Percentiles rank a stretch among this genome's conserved stretches.
Conservation (phyloP, 2,329 filamentous ascomycete species). For the Lachnellula arida region DNA sequence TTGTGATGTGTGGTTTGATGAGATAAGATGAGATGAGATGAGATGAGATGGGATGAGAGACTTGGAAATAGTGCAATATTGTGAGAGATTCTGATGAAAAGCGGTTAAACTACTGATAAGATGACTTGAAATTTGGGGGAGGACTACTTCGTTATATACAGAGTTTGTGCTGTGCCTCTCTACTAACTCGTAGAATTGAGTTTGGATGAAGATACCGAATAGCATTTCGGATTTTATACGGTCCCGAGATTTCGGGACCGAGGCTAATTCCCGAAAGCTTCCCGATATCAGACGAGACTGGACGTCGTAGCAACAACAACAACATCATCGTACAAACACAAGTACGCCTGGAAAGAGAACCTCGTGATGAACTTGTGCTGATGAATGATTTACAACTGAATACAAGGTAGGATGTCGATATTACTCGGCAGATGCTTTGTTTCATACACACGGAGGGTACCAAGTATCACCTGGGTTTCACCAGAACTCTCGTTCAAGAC, state of each 20-base stretch:
- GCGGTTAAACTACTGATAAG: not conserved
- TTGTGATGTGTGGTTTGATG: not conserved
- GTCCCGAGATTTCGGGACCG: not conserved
- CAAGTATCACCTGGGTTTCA: constrained; percentile 10
- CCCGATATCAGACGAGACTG: too few species aligned
- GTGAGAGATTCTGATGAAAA: too few species aligned
- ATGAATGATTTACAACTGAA: not conserved
- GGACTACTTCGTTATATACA: not conserved
- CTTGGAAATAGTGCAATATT: too few species aligned
- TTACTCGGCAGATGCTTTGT: not conserved
- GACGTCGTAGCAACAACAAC: too few species aligned
- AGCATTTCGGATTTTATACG: too few species aligned
- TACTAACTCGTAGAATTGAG: too few species aligned
- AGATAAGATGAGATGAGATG: not conserved
- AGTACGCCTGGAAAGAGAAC: not conserved
- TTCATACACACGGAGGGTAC: not conserved
- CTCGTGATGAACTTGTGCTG: not conserved
- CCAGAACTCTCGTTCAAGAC: not conserved
- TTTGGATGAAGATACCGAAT: too few species aligned
- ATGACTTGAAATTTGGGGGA: not conserved
- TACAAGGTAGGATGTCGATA: too few species aligned
- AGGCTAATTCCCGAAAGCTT: too few species aligned
- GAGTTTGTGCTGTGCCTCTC: not conserved
- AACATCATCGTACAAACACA: too few species aligned
- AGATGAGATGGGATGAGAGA: too few species aligned